Conservation (phyloP, 768 basidiomycete genomes). For the Phylloporus arenicola region DNA sequence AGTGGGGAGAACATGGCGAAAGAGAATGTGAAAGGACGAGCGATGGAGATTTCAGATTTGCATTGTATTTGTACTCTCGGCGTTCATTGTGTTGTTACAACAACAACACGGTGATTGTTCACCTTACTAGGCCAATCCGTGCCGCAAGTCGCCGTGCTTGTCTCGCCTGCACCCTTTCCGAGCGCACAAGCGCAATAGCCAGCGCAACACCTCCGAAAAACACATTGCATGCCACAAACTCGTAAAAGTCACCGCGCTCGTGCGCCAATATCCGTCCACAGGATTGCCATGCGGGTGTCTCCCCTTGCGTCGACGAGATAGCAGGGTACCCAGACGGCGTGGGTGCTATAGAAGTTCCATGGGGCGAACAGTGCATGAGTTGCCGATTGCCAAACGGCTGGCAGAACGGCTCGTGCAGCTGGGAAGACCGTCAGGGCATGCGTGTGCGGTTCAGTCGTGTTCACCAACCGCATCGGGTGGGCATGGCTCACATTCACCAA, state of each 20-base stretch:
- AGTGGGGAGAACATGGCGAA: constrained; percentile 20
- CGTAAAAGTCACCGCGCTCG: constrained; percentile 85
- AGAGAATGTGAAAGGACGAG: constrained; percentile 15
- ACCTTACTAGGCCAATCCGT: constrained; percentile 66
- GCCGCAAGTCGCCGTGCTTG: constrained; percentile 83
- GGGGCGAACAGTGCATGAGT: constrained; percentile 69
- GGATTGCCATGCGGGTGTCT: constrained; percentile 85
- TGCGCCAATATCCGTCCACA: constrained; percentile 79
- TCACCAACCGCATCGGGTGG: constrained; percentile 53
- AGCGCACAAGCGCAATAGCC: constrained; percentile 60
- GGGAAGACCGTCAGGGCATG: constrained; percentile 5
- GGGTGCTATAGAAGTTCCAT: constrained; percentile 25
- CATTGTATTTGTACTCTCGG: neutral
- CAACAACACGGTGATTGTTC: neutral
- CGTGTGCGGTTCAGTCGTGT: constrained; percentile 2
- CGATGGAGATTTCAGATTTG: neutral
- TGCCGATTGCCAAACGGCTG: constrained; percentile 94
- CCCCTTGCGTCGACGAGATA: constrained; percentile 33
- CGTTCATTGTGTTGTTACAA: neutral
- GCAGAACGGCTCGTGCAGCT: constrained; percentile 88
- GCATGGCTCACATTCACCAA: constrained; percentile 58
- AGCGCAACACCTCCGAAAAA: constrained; percentile 65
- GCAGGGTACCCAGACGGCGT: constrained; percentile 11
- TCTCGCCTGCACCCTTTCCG: constrained; percentile 59
- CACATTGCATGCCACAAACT: constrained; percentile 84